These are phyloP conservation scores for Dissophora globulifera DNA, from an alignment of 192 early-diverging fungal genomes.

Conservation along the genomic window DNA sequence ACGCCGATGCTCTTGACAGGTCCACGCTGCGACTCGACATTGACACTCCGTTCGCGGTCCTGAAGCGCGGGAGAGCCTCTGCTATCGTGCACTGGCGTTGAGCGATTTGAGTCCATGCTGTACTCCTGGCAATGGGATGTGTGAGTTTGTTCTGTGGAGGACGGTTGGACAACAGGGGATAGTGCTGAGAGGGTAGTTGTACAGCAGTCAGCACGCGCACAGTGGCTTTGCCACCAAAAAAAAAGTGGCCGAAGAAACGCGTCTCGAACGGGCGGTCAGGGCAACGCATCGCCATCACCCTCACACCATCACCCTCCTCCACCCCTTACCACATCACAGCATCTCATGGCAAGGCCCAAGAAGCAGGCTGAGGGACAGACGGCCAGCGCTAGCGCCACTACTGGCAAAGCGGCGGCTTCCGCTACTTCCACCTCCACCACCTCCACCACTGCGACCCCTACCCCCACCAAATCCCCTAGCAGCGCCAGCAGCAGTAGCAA, in stretches of 20 bases:
- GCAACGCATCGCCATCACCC: not conserved
- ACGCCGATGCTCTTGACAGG: slow-evolving; percentile 35
- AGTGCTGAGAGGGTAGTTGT: too few relatives aligned
- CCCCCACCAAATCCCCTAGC: not conserved
- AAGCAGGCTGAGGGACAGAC: slow-evolving; percentile 6
- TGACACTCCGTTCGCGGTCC: slow-evolving; percentile 40
- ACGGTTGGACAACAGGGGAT: too few relatives aligned
- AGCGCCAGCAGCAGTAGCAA: not conserved
- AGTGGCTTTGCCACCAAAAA: slow-evolving; percentile 25
- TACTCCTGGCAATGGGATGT: not conserved
- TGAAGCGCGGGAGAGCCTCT: slow-evolving; percentile 28
- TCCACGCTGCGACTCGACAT: slow-evolving; percentile 30
- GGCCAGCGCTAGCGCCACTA: not conserved
- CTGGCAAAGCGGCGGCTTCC: too few relatives aligned
- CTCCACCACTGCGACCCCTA: too few relatives aligned
- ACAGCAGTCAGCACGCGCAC: not conserved
- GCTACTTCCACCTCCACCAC: too few relatives aligned
- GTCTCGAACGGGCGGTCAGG: too few relatives aligned
- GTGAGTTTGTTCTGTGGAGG: too few relatives aligned
- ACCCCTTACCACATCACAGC: not conserved
- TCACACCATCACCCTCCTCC: not conserved
- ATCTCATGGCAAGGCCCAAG: slow-evolving; percentile 28
- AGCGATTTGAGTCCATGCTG: slow-evolving; percentile 44
- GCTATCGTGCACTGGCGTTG: slow-evolving; percentile 36
- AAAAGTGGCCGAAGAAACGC: not conserved